Conservation (phyloP, 129 eudicot species). For the Escallonia rubra region DNA sequence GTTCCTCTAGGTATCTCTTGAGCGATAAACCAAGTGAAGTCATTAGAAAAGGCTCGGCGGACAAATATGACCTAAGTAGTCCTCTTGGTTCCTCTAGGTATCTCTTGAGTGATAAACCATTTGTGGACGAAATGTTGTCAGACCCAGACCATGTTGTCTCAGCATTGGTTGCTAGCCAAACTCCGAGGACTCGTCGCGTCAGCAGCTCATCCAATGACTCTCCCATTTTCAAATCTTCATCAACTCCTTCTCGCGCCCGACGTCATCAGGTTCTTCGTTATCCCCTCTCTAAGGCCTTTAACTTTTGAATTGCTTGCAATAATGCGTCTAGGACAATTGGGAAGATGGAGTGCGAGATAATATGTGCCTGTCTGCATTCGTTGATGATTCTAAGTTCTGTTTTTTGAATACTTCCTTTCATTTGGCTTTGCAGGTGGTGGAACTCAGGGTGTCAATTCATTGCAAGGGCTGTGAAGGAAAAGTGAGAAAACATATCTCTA, state of each 20-base stretch:
- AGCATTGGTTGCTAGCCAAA: constrained; percentile 7
- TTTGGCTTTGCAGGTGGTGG: constrained; percentile 51
- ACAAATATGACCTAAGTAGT: constrained; percentile 12
- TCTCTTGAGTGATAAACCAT: constrained; percentile 31
- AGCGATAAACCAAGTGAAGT: not conserved
- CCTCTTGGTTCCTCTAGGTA: constrained; percentile 27
- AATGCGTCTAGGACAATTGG: too few relatives aligned
- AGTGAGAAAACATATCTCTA: constrained; percentile 56
- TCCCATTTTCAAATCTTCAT: constrained; percentile 16
- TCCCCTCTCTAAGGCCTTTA: not conserved
- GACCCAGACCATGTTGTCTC: not conserved
- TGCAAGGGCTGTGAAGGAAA: constrained; percentile 75
- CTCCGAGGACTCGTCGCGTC: not conserved
- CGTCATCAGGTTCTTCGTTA: constrained; percentile 19
- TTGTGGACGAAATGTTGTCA: constrained; percentile 22
- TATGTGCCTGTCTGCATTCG: too few relatives aligned
- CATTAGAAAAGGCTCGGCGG: constrained; percentile 43
- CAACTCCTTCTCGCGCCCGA: constrained; percentile 14
- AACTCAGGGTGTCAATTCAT: constrained; percentile 62
- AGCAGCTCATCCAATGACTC: constrained; percentile 1
- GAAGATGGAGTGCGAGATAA: too few relatives aligned
- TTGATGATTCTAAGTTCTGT: not conserved
- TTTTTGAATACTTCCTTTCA: not conserved
- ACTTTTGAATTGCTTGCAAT: not conserved
- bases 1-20: constrained; percentile 22